Evolutionary conservation across 257 asterid species (phyloP), one percentile per base, ranked within the genome.

Genomic region (Solanum chilense): DNA sequence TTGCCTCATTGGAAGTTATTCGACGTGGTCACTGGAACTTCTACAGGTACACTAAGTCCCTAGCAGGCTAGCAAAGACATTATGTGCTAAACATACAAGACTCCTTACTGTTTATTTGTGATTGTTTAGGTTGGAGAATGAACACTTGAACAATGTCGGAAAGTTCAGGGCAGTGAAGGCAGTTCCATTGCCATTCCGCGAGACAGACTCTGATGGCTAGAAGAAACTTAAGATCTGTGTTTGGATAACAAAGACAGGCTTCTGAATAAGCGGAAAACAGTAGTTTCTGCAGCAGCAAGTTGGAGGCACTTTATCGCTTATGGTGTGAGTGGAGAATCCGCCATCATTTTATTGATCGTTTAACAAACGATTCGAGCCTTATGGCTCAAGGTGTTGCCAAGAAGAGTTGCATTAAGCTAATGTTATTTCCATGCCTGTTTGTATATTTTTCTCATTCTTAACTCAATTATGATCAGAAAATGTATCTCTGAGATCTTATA

Each of bases 1-100:
- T 97, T 49, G 99, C 99, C 82, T 97, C 99, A 1, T 71, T 97
- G 56, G 99, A 97, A 92, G 95, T 97, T 87, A 91, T 97, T 23
- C 94, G 99, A 9, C 99, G 99, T 20, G 99, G 99, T 31, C 99
- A 97, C 77, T 97, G 99, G 99, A 97, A 97, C 92, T 97, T 89
- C 90, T 97, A 95, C 66, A 95, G 99, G 99, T 97, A 90, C 64
- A 83, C 29, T 31, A 49, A 18, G 12, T 44, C 69, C 20, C 25
- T 14, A 18, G 27, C 68, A 58, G 27, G 68, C 12, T 1, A 58
- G 4, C 5, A 45, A 45, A 78, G 14, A 62, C 21, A 68, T 11
- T 37, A 31, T 81, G 76, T 75, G 20, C 60, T 3, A 7, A 86
- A 18, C 9, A 42, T 42, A 77, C 31, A 23, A 76, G 21, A 35